These are phyloP conservation scores for Plasmodium vinckei DNA, from an alignment of 169 alveolate genomes.

Conservation along the genomic window DNA sequence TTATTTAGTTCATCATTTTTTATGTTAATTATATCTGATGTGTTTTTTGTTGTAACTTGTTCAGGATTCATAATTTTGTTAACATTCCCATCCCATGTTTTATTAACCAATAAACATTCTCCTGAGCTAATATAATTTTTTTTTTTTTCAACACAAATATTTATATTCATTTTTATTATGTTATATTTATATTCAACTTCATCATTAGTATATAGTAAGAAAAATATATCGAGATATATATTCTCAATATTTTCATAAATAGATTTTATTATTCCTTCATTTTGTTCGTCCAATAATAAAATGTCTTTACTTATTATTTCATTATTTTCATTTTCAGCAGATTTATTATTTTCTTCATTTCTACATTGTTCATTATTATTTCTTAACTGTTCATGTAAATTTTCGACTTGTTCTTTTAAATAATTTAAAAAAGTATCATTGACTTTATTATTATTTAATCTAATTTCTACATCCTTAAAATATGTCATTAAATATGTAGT, in stretches of 20 bases:
- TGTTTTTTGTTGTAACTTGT: not conserved
- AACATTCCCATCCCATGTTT: slow-evolving; percentile 16
- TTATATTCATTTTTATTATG: slow-evolving; percentile 7
- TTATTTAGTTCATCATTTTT: not conserved
- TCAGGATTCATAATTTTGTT: not conserved
- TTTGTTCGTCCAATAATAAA: not conserved
- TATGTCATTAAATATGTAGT: slow-evolving; percentile 13
- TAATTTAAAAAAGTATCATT: slow-evolving; percentile 9
- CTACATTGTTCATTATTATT: not conserved
- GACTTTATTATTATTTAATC: slow-evolving; percentile 15
- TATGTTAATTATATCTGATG: not conserved
- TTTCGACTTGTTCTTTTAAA: slow-evolving; percentile 9
- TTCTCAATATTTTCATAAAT: slow-evolving; percentile 4
- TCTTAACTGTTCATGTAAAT: not conserved
- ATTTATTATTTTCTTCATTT: not conserved
- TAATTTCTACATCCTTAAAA: slow-evolving; percentile 16
- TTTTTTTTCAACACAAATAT: not conserved
- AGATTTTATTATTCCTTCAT: not conserved
- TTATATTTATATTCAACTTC: slow-evolving; percentile 30
- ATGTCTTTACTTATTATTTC: not conserved
- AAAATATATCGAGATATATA: slow-evolving; percentile 21
- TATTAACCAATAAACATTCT: slow-evolving; percentile 29
- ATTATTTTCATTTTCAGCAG: not conserved
- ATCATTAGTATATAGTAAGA: slow-evolving; percentile 22
- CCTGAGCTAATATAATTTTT: slow-evolving; percentile 3